Evolutionary conservation across 441 rosid genomes (phyloP).

Genomic region (Breynia disticha): DNA sequence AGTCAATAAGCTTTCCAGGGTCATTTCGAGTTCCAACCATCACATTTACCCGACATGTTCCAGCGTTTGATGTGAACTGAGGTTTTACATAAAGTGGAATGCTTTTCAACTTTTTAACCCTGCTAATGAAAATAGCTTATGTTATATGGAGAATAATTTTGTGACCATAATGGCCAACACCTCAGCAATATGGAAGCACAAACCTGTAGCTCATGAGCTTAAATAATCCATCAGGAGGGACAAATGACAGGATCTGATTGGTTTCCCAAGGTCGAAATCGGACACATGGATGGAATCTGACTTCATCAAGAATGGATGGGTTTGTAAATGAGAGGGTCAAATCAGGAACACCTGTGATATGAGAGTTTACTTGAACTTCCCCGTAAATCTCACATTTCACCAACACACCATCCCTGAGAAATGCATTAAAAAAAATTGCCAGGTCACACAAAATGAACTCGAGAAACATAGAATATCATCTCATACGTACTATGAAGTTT

Average conservation of each 20-base stretch:
- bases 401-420: slow-evolving; percentile 66
- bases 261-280: slow-evolving; percentile 94
- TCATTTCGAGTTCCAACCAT: slow-evolving; percentile 77
- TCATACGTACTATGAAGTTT: too few species aligned
- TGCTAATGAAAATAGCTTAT: slow-evolving; percentile 15
- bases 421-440: slow-evolving; percentile 4
- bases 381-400: slow-evolving; percentile 89
- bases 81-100: slow-evolving; percentile 85
- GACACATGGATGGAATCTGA: slow-evolving; percentile 87
- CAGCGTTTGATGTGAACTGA: slow-evolving; percentile 67
- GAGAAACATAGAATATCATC: too few species aligned
- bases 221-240: slow-evolving; percentile 95
- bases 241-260: slow-evolving; percentile 80
- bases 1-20: slow-evolving; percentile 75
- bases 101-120: slow-evolving; percentile 79
- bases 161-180: not conserved
- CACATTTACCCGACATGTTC: slow-evolving; percentile 58
- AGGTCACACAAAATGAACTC: too few species aligned
- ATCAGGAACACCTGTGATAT: slow-evolving; percentile 91
- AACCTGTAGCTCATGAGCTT: slow-evolving; percentile 97
- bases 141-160: not conserved
- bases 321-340: slow-evolving; percentile 78
- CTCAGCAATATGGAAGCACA: not conserved
- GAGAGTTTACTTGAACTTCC: slow-evolving; percentile 79
- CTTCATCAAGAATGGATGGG: slow-evolving; percentile 67